Evolutionary conservation across 495 filamentous ascomycete genomes (phyloP).

Genomic region (Talaromyces proteolyticus): DNA sequence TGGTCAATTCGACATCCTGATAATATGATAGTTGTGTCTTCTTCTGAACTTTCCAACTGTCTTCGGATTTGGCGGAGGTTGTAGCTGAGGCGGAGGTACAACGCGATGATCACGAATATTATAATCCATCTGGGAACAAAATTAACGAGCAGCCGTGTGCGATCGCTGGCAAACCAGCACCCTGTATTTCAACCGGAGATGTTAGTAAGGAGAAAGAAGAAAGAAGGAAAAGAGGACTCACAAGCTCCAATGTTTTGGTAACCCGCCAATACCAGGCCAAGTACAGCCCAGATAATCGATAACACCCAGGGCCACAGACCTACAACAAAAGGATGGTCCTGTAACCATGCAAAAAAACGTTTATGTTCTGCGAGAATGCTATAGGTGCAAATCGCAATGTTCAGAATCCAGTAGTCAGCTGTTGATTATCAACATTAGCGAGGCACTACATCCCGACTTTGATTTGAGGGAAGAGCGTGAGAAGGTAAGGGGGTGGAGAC

Average conservation of each 20-base stretch:
- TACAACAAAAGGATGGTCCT: neutral
- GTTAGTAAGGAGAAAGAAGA: neutral
- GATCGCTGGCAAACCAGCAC: conserved; percentile 3
- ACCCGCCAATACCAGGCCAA: neutral
- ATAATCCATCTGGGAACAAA: conserved; percentile 5
- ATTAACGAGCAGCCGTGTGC: conserved; percentile 1
- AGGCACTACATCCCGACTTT: neutral
- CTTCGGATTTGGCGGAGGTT: neutral
- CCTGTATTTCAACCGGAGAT: neutral
- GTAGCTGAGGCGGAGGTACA: neutral
- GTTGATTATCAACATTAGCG: neutral
- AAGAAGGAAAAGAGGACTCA: neutral
- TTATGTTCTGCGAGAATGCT: conserved; percentile 4
- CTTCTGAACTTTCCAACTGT: neutral
- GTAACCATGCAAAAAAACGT: neutral
- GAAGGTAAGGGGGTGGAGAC: neutral
- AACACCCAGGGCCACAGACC: conserved; percentile 1
- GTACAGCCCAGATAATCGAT: neutral
- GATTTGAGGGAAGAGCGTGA: neutral
- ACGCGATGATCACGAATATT: conserved; percentile 1
- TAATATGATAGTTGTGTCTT: conserved; percentile 2
- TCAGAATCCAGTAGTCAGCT: conserved; percentile 5
- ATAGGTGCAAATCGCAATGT: conserved; percentile 3
- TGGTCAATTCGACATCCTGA: neutral
- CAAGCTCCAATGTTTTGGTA: conserved; percentile 2